These are phyloP conservation scores for Schwanniomyces vanrijiae DNA, from an alignment of 805 yeast genomes.

Conservation along the genomic window DNA sequence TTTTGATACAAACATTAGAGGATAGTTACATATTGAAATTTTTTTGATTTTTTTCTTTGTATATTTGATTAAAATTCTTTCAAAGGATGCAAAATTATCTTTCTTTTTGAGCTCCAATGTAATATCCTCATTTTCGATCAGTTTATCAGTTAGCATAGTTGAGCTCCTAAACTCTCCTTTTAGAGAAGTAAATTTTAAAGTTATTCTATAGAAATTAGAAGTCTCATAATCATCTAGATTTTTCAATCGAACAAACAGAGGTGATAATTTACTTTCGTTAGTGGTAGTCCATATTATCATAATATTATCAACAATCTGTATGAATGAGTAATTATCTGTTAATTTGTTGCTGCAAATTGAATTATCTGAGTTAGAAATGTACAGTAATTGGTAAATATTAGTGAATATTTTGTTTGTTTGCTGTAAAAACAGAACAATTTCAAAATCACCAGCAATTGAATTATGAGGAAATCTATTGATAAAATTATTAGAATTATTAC, in stretches of 20 bases:
- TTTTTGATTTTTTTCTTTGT: background rate
- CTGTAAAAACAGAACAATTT: constrained; percentile 3
- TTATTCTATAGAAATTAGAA: background rate
- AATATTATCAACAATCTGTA: constrained; percentile 9
- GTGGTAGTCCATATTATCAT: constrained; percentile 10
- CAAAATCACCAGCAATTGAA: constrained; percentile 5
- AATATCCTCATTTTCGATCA: background rate
- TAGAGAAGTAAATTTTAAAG: background rate
- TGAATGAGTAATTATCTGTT: constrained; percentile 5
- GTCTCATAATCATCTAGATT: constrained; percentile 4
- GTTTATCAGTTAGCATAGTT: background rate
- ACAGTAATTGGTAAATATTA: constrained; percentile 11
- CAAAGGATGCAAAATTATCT: background rate
- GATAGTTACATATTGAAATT: background rate
- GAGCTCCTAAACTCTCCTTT: too few species aligned
- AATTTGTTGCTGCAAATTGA: constrained; percentile 7
- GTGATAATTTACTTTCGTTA: constrained; percentile 1
- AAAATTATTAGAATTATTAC: too few species aligned
- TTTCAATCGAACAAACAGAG: constrained; percentile 5
- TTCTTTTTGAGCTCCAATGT: background rate
- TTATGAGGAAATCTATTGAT: constrained; percentile 1
- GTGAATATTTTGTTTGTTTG: constrained; percentile 5
- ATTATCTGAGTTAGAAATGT: background rate
- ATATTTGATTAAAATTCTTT: background rate
- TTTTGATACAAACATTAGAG: background rate